Evolutionary conservation across 805 yeast genomes (phyloP), one percentile per base, ranked within the genome.

Genomic region (Myxozyma neotropica): DNA sequence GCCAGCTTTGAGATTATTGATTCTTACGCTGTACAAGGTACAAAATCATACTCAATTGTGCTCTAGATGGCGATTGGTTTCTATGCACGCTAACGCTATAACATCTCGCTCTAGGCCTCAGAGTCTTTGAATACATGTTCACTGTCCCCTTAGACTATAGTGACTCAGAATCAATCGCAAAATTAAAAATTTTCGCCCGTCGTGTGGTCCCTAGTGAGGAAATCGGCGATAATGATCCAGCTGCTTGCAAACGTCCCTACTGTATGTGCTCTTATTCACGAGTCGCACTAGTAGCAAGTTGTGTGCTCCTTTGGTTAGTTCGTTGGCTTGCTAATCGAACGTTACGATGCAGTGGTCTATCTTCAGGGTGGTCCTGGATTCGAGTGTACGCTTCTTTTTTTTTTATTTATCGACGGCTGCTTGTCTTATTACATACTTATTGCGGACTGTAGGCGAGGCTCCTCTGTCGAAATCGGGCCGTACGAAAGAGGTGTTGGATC

Each of bases 401-500:
- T 31, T n/a, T 24, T 19, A 4, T 1, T 27, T 31, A 27, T 15
- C 15, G 23, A 39, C 10, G 48, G 35, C 29, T 2, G 17, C 4
- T 17, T 10, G 12, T 19, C 26, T 17, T 27, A 12, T 4, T 17
- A 31, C 13, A 27, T 38, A 13, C 33, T 31, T 5, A 24, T 1
- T 29, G 33, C 10, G 33, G 23, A 17, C 13, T 19, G 10, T 26
- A 61, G 64, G 69, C 19, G 59, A 70, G 6, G 75, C 75, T 2
- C 81, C 82, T 2, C 63, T 72, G 23, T 58, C 76, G 4, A 73
- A 74, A 50, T 65, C 75, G 0, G 77, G 78, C 1, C 68, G 67
- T 49, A 71, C 77, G n/a, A 75, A 78, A 46, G 73, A 70, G 31
- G 69, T 79, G 48, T 39, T 80, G 8, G 77, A 75, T 13, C 70